Percentiles rank a stretch among this genome's conserved stretches.
phyloP scores from a whole-genome alignment of 805 yeast species.

The Kazachstania martiniae region DNA sequence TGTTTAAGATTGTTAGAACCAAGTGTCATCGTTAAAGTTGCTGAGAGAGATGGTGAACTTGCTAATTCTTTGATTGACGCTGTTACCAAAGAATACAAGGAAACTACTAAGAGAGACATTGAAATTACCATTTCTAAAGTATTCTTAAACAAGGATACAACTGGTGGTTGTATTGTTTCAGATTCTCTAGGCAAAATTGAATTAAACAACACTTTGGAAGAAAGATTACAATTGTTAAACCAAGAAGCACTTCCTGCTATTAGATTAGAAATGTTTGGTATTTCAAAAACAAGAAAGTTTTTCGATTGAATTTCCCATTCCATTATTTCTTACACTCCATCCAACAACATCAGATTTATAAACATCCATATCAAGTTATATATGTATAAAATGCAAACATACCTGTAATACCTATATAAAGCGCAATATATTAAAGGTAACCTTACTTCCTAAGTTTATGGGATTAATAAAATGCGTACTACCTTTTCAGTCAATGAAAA shows the following conservation, averaged over 20 bases:
- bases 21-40: slow-evolving; percentile 50
- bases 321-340: too few relatives aligned
- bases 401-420: too few relatives aligned
- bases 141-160: slow-evolving; percentile 46
- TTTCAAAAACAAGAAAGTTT: slow-evolving; percentile 78
- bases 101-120: slow-evolving; percentile 47
- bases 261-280: slow-evolving; percentile 81
- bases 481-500: too few relatives aligned
- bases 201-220: slow-evolving; percentile 87
- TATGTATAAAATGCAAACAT: too few relatives aligned
- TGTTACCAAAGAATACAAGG: slow-evolving; percentile 55
- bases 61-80: slow-evolving; percentile 37
- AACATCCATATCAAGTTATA: too few relatives aligned
- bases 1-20: slow-evolving; percentile 65
- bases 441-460: too few relatives aligned
- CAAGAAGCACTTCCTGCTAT: slow-evolving; percentile 87
- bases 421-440: too few relatives aligned
- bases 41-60: slow-evolving; percentile 25
- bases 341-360: too few relatives aligned
- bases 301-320: slow-evolving; percentile 44
- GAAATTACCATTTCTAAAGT: slow-evolving; percentile 46
- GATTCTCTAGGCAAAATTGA: slow-evolving; percentile 74
- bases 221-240: slow-evolving; percentile 74
- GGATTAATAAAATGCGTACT: too few relatives aligned
- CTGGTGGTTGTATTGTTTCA: slow-evolving; percentile 72